phyloP scores from a whole-genome alignment of 176 grass and related monocot species.

The Triticum turgidum region DNA sequence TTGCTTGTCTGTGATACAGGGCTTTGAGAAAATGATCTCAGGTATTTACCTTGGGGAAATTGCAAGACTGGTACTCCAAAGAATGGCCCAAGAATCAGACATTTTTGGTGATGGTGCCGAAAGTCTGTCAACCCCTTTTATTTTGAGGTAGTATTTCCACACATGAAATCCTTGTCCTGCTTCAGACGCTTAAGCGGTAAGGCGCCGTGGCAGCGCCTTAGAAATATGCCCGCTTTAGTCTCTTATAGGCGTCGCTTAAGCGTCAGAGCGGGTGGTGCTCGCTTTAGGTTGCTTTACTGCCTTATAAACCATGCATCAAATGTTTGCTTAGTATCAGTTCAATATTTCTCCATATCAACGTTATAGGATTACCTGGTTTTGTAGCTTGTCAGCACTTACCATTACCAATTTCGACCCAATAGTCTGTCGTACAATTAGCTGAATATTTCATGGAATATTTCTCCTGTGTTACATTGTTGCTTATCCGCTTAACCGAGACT shows the following conservation, averaged over 20 bases:
- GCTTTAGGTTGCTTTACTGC: too few species aligned
- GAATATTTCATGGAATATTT: not conserved
- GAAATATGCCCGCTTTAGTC: too few species aligned
- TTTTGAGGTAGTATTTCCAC: conserved; percentile 44
- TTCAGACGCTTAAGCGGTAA: too few species aligned
- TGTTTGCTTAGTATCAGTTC: not conserved
- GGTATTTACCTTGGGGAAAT: conserved; percentile 95
- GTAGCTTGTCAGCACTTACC: not conserved
- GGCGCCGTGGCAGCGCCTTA: too few species aligned
- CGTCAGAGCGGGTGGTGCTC: too few species aligned
- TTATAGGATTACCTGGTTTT: not conserved
- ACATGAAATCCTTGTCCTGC: too few species aligned
- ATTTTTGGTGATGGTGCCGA: conserved; percentile 61
- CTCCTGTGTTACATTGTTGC: not conserved
- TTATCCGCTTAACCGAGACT: not conserved
- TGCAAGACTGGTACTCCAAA: conserved; percentile 68
- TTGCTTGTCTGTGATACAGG: conserved; percentile 33
- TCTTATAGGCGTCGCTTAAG: too few species aligned
- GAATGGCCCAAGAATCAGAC: conserved; percentile 69
- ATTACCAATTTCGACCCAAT: not conserved
- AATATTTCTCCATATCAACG: not conserved
- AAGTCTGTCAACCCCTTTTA: conserved; percentile 62
- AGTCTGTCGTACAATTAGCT: not conserved
- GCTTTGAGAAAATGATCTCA: conserved; percentile 99
- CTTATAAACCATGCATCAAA: too few species aligned